Evolutionary conservation across 108 stramenopile species (phyloP), one percentile per base, ranked within the genome.

Genomic region (Ochromonas danica): DNA sequence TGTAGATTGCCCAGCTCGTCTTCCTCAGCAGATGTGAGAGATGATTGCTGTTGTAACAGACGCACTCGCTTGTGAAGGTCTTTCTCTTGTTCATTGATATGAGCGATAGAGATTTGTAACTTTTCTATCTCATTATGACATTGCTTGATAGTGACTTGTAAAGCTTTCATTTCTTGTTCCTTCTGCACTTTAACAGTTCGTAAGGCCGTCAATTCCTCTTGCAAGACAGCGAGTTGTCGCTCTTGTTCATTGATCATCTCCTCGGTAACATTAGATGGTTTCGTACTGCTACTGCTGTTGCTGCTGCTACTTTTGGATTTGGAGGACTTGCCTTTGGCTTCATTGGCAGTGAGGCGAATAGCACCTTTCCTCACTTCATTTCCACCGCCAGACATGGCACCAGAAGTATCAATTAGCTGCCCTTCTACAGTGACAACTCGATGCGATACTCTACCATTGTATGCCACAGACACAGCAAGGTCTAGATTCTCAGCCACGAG

Each of bases 361-460:
- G 90, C 91, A 1, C 94, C 96, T 57, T 83, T 90, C 38, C 89
- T 86, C 35, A 90, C 90, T 14, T 79, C 17, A n/a, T 43, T 79
- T 1, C 98, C 98, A n/a, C 98, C 98, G 22, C 98, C 98, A 0
- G 95, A 88, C 98, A 99, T 99, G 40, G 98, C 95, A 39, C 98
- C 98, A 25, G 94, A 92, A 1, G 92, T 94, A 72, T 98, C 98
- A 67, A 99, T 97, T 61, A 99, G 86, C 79, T 97, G 89, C 2
- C 98, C 98, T 71, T 91, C 90, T 1, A 89, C 40, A 0, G 98
- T 96, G 41, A 99, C 98, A 1, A 98, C 94, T 31, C 63, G 63
- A 42, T 95, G 89, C 94, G 92, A 94, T 2, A 92, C 85, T 27
- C 10, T 27, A n/a, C 72, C 35, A 42, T 92, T 90, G 81, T 97